Conservation (phyloP, 108 stramenopile species). For the Parmales sp. region DNA sequence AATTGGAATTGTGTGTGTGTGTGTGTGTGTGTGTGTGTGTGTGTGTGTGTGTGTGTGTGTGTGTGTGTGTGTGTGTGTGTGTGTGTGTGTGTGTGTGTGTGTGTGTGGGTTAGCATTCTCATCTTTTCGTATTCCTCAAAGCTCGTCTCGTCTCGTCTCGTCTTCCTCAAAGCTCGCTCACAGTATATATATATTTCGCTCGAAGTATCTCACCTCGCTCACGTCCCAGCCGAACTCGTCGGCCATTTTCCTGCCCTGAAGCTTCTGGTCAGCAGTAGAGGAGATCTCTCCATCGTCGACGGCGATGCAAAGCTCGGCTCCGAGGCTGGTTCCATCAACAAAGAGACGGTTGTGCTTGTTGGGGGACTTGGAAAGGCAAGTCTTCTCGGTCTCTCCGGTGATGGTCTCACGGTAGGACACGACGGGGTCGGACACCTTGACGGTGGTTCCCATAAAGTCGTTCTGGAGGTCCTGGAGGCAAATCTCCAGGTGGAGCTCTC, state of each 20-base stretch:
- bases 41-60: too few species aligned
- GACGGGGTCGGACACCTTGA: constrained; percentile 98
- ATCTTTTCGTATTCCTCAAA: too few species aligned
- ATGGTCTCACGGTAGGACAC: constrained; percentile 99
- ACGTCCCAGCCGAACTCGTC: constrained; percentile 97
- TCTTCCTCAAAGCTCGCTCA: too few species aligned
- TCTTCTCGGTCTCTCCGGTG: constrained; percentile 74
- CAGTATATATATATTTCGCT: too few species aligned
- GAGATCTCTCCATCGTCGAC: constrained; percentile 91
- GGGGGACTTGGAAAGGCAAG: constrained; percentile 96
- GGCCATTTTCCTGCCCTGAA: constrained; percentile 82
- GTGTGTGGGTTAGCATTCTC: too few species aligned
- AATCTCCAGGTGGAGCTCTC: constrained; percentile 99
- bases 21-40: too few species aligned
- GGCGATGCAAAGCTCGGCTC: constrained; percentile 76
- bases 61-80: too few species aligned
- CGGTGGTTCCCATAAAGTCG: constrained; percentile 99
- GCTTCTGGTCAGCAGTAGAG: constrained; percentile 81
- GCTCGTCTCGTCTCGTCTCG: too few species aligned
- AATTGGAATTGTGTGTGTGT: too few species aligned
- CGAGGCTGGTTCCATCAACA: constrained; percentile 72
- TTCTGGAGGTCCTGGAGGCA: constrained; percentile 99
- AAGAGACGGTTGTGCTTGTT: constrained; percentile 99
- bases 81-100: too few species aligned
- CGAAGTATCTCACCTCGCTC: too few species aligned